Evolutionary conservation across 805 yeast species (phyloP).

Genomic region (Yarrowia sp.): DNA sequence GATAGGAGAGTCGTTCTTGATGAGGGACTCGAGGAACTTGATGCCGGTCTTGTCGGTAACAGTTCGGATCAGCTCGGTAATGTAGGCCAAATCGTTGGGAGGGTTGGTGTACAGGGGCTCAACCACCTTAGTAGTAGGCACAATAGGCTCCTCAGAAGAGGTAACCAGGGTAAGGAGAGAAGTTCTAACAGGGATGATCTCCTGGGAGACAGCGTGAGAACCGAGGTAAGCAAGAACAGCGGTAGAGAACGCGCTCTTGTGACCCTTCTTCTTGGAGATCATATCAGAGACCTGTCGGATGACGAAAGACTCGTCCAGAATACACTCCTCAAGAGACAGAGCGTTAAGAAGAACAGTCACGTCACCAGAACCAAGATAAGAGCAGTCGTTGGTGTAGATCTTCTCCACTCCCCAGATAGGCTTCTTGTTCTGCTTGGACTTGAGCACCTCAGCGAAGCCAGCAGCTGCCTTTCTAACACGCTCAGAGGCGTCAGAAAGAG

Average conservation of each 20-base stretch:
- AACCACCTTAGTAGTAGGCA: slow-evolving; percentile 31
- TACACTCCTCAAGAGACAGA: slow-evolving; percentile 44
- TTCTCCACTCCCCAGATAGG: slow-evolving; percentile 31
- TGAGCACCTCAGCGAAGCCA: slow-evolving; percentile 30
- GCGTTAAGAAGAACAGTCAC: slow-evolving; percentile 46
- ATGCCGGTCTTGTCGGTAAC: slow-evolving; percentile 62
- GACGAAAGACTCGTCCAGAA: slow-evolving; percentile 51
- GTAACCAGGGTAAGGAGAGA: slow-evolving; percentile 35
- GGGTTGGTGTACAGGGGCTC: slow-evolving; percentile 30
- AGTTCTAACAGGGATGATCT: neutral
- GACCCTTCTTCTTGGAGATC: slow-evolving; percentile 18
- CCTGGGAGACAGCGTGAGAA: slow-evolving; percentile 10
- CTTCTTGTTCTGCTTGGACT: slow-evolving; percentile 31
- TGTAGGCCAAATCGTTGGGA: slow-evolving; percentile 3
- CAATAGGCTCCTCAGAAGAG: slow-evolving; percentile 37
- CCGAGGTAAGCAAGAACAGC: slow-evolving; percentile 17
- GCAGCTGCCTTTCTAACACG: slow-evolving; percentile 37
- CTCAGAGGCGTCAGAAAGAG: slow-evolving; percentile 37
- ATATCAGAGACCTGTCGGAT: slow-evolving; percentile 28
- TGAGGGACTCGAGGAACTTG: slow-evolving; percentile 54
- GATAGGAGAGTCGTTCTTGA: slow-evolving; percentile 40
- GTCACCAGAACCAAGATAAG: slow-evolving; percentile 43
- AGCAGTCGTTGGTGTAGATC: slow-evolving; percentile 51
- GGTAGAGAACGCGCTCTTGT: slow-evolving; percentile 13
- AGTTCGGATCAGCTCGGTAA: slow-evolving; percentile 34